These are phyloP conservation scores for Cercospora sesami DNA, from an alignment of 2,329 filamentous ascomycete genomes.

Conservation along the genomic window DNA sequence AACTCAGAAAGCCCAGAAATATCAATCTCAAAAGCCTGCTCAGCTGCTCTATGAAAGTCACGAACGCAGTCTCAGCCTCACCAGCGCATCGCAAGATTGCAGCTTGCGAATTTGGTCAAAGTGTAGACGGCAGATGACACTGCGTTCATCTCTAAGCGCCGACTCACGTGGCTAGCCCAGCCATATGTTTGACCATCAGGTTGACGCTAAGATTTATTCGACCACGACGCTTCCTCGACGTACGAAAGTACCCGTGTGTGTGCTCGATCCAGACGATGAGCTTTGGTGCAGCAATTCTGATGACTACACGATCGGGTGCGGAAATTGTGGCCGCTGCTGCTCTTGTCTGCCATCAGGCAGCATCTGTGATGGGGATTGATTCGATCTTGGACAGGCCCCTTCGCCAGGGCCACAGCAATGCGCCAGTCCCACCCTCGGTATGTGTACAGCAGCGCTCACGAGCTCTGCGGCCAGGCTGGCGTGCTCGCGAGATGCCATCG, in stretches of 20 bases:
- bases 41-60: background rate
- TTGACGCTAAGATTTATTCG: background rate
- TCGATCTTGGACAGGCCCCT: background rate
- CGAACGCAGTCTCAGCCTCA: background rate
- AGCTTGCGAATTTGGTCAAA: background rate
- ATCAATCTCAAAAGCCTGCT: background rate
- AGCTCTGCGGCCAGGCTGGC: background rate
- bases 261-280: background rate
- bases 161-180: background rate
- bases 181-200: slow-evolving; percentile 1
- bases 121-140: background rate
- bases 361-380: background rate
- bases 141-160: background rate
- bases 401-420: background rate
- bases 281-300: background rate
- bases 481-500: background rate
- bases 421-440: background rate
- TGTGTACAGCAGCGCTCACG: background rate
- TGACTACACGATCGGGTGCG: background rate
- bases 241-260: background rate
- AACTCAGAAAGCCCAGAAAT: background rate
- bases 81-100: background rate
- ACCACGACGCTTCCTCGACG: background rate
- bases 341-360: background rate
- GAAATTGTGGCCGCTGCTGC: background rate